A percentile compares a stretch with the other conserved stretches of the same genome.
Conservation (phyloP, 352 stramenopile genomes). For the Globisporangium nagaii region DNA sequence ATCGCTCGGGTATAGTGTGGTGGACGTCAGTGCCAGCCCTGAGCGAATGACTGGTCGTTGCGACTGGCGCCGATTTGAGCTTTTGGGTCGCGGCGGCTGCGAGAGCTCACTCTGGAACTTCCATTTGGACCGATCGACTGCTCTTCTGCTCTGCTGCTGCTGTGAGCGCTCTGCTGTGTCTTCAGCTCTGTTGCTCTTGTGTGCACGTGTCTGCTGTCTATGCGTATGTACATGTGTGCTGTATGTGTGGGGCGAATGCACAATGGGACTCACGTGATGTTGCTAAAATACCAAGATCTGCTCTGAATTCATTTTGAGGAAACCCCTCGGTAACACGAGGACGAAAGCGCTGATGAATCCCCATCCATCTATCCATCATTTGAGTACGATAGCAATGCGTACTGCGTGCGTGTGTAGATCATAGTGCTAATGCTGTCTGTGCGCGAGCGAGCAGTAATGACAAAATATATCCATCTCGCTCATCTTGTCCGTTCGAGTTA, state of each 20-base stretch:
- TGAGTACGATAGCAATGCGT: not conserved
- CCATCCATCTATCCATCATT: not conserved
- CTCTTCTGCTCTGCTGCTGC: too few species aligned
- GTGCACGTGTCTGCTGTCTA: not conserved
- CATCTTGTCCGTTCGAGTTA: too few species aligned
- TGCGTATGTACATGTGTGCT: not conserved
- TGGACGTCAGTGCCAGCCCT: not conserved
- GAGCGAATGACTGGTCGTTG: slow-evolving; percentile 1
- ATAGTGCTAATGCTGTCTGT: not conserved
- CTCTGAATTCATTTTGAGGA: slow-evolving; percentile 75
- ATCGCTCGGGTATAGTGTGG: not conserved
- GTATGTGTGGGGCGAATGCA: too few species aligned
- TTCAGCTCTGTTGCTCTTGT: not conserved
- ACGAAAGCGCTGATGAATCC: slow-evolving; percentile 64
- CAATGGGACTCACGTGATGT: slow-evolving; percentile 52
- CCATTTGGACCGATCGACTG: not conserved
- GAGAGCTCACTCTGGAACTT: not conserved
- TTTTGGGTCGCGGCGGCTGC: not conserved
- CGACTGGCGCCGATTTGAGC: not conserved
- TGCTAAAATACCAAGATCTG: slow-evolving; percentile 82
- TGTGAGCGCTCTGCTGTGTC: too few species aligned
- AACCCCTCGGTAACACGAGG: slow-evolving; percentile 79
- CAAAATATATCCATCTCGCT: too few species aligned
- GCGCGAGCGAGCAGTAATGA: too few species aligned
- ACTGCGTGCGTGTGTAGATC: not conserved